Evolutionary conservation across 352 stramenopile species (phyloP), one percentile per base, ranked within the genome.

Genomic region (Pythium sukuiense): DNA sequence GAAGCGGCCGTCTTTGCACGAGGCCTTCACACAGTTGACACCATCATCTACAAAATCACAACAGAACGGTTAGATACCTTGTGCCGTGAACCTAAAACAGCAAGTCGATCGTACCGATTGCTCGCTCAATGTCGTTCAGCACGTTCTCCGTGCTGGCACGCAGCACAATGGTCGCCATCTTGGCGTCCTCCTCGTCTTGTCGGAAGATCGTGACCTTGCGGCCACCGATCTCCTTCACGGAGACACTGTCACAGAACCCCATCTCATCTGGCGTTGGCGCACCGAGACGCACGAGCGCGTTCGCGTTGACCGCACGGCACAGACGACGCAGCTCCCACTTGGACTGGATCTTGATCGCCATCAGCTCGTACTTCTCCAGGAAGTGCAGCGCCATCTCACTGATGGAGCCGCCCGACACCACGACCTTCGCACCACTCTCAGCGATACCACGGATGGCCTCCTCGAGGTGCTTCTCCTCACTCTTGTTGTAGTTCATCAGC

Each of bases 401-500:
- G 66, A 99, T 97, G 61, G 88, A 98, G 32, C 97, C 98, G 49
- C 97, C 96, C 18, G 89, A 96, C 46, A 99, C 96, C 58, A 99
- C 88, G 26, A 99, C 96, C 65, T 97, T 97, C 33, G 96, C 89
- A 43, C 97, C 98, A 4, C 91, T 95, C 57, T 99, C 92, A 33
- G 95, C 95, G 75, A 99, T 99, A 48, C 79, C 87, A 66, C 96
- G 96, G 62, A 99, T 96, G 33, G 98, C 96, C 77, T 99, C 96
- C 66, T 99, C 97, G 71, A 99, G 93, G 74, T 96, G 95, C 64
- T 94, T 91, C 82, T 99, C 98, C 80, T 99, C 98, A 30, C 91
- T 95, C 83, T 98, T 99, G 88, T 99, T 99, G 93, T 99, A 99
- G 80, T 97, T 98, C 84, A 99, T 98, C 66, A 99, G 89, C 83